These are phyloP conservation scores for Lepidium campestre DNA, from an alignment of 441 rosid genomes.

Conservation along the genomic window DNA sequence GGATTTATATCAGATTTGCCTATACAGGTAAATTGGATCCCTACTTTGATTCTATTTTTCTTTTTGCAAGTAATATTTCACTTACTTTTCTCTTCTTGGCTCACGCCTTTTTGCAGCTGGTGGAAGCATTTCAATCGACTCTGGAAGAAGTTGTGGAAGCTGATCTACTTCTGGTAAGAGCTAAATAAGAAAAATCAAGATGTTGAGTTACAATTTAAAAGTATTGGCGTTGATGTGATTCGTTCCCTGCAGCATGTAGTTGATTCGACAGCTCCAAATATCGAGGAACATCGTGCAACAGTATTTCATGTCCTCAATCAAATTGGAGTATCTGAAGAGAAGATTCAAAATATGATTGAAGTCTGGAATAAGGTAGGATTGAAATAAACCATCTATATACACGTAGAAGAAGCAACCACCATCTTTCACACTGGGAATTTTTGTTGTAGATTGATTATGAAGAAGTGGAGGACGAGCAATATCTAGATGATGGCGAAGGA, in stretches of 20 bases:
- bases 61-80: neutral
- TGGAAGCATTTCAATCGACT: slow-evolving; percentile 90
- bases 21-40: slow-evolving; percentile 57
- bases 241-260: slow-evolving; percentile 61
- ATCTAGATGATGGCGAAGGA: slow-evolving; percentile 28
- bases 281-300: slow-evolving; percentile 79
- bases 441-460: slow-evolving; percentile 63
- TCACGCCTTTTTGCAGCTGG: slow-evolving; percentile 41
- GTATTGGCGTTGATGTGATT: slow-evolving; percentile 1
- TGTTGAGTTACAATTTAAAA: neutral
- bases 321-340: slow-evolving; percentile 84
- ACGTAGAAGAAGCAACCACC: neutral
- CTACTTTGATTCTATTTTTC: neutral
- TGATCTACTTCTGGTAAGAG: slow-evolving; percentile 79
- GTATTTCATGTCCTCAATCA: slow-evolving; percentile 81
- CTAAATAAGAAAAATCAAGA: neutral
- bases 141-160: slow-evolving; percentile 94
- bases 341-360: slow-evolving; percentile 78
- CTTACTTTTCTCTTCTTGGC: neutral
- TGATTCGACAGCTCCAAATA: slow-evolving; percentile 85
- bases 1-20: slow-evolving; percentile 97
- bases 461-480: slow-evolving; percentile 35
- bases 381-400: neutral
- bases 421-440: neutral
- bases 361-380: slow-evolving; percentile 84